Base-by-base conservation (phyloP, 2,329 filamentous ascomycete genomes). In the Pseudogymnoascus verrucosus region DNA sequence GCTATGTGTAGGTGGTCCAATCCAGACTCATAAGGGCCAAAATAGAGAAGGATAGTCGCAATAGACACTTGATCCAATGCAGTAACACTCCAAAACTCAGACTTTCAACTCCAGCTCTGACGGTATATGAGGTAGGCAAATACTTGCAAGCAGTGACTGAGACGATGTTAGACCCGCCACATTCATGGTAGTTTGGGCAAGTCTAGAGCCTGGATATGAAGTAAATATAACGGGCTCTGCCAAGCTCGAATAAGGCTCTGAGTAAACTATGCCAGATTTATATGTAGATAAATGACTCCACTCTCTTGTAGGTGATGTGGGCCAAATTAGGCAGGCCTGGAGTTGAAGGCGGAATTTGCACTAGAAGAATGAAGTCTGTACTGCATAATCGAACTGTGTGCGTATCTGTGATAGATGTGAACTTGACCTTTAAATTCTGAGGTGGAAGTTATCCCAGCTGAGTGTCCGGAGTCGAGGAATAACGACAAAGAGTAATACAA, bases 231-330 rank as follows among this genome's bases (percentile, higher is more conserved):
- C 65, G 66, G 44, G 36, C 44, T 64, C 21, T 68, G 65, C 66
- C 67, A 68, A 68, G 67, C 62, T 62, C 44, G 54, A 64, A 64
- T 67, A 63, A 66, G 64, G 28, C 16, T 51, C 39, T 61, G 62
- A 64, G 68, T 65, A 68, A 60, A 65, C 57, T 60, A 69, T 64
- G 63, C 69, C 67, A 71, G 63, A 71, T 70, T 68, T 65, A 68
- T 60, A 36, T 65, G 66, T 60, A 66, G 60, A 61, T 66, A 57
- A 61, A 37, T 60, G 28, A 54, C 62, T 28, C 36, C 64, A 40
- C 54, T 40, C 40, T 19, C 47, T 54, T 66, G 62, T 63, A 62
- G 37, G n/a, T 62, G 61, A 39, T 34, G 64, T 65, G 65, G 66
- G 64, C 64, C 67, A 67, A 37, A 67, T 67, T 66, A 60, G 64